These are phyloP conservation scores for Cicer bijugum DNA, from an alignment of 306 rosid species.

Conservation along the genomic window DNA sequence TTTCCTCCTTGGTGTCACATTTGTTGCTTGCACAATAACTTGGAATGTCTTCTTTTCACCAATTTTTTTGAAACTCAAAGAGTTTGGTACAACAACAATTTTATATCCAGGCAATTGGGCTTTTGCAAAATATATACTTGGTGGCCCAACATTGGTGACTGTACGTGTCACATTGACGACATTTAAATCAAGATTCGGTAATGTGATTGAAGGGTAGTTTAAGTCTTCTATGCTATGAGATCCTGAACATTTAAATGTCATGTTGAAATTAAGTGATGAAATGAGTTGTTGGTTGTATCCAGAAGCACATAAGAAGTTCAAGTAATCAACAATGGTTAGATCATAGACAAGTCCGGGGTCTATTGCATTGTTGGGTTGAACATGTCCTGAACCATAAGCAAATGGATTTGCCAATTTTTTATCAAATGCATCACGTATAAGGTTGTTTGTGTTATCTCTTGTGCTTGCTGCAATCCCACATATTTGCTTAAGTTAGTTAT, in stretches of 20 bases:
- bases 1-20: slow-evolving; percentile 11
- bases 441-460: slow-evolving; percentile 46
- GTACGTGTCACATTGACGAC: slow-evolving; percentile 41
- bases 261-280: slow-evolving; percentile 41
- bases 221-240: slow-evolving; percentile 52
- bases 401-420: slow-evolving; percentile 52
- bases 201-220: slow-evolving; percentile 74
- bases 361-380: slow-evolving; percentile 57
- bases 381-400: slow-evolving; percentile 70
- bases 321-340: slow-evolving; percentile 40
- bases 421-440: slow-evolving; percentile 46
- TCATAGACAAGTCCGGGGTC: slow-evolving; percentile 54
- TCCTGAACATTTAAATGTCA: slow-evolving; percentile 44
- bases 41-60: slow-evolving; percentile 65
- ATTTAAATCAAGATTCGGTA: slow-evolving; percentile 49
- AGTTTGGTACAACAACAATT: slow-evolving; percentile 50
- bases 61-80: slow-evolving; percentile 46
- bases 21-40: slow-evolving; percentile 44
- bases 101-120: slow-evolving; percentile 51
- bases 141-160: slow-evolving; percentile 55
- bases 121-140: slow-evolving; percentile 54
- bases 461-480: slow-evolving; percentile 52
- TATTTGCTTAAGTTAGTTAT: not conserved
- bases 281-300: slow-evolving; percentile 46
- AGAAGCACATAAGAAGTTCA: slow-evolving; percentile 51